A percentile compares a stretch with the other conserved stretches of the same genome.
Evolutionary conservation across 2,329 filamentous ascomycete species (phyloP).

Genomic region (Rosellinia necatrix): DNA sequence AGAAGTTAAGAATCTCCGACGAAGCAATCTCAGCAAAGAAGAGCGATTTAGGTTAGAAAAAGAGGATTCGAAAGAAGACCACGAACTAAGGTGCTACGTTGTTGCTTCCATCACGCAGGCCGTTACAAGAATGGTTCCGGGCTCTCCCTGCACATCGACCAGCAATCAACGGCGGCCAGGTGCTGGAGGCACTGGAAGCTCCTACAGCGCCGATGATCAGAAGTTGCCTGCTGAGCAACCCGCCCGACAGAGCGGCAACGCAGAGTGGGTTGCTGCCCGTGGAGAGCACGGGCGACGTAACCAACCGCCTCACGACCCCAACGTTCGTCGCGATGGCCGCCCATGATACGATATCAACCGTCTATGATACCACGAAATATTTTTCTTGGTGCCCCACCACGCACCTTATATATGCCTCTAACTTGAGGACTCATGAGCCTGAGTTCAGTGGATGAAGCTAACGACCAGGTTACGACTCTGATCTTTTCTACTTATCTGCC

Average conservation of each 20-base stretch:
- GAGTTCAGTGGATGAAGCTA: not conserved
- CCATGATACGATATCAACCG: not conserved
- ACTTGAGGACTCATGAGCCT: not conserved
- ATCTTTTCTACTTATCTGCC: not conserved
- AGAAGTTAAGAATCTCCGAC: constrained; percentile 84
- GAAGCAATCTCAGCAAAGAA: constrained; percentile 83
- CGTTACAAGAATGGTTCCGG: constrained; percentile 69
- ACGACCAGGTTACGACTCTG: constrained; percentile 1
- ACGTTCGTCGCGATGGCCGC: constrained; percentile 46
- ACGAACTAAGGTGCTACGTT: constrained; percentile 74
- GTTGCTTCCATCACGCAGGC: constrained; percentile 75
- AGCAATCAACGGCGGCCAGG: constrained; percentile 22
- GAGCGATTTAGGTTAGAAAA: constrained; percentile 81
- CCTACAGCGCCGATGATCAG: constrained; percentile 53
- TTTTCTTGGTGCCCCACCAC: not conserved
- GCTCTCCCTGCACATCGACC: constrained; percentile 41
- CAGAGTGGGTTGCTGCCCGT: constrained; percentile 56
- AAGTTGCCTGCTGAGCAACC: constrained; percentile 66
- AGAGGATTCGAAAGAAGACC: constrained; percentile 76
- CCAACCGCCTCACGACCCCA: constrained; percentile 48
- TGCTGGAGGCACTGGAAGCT: constrained; percentile 9
- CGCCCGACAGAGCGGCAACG: constrained; percentile 54
- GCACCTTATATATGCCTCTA: not conserved
- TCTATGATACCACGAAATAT: not conserved
- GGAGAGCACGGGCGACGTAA: constrained; percentile 49